Percentiles rank a stretch among this genome's conserved stretches.
Evolutionary conservation across 2,329 filamentous ascomycete genomes (phyloP).

Genomic region (Sclerotinia subarctica): DNA sequence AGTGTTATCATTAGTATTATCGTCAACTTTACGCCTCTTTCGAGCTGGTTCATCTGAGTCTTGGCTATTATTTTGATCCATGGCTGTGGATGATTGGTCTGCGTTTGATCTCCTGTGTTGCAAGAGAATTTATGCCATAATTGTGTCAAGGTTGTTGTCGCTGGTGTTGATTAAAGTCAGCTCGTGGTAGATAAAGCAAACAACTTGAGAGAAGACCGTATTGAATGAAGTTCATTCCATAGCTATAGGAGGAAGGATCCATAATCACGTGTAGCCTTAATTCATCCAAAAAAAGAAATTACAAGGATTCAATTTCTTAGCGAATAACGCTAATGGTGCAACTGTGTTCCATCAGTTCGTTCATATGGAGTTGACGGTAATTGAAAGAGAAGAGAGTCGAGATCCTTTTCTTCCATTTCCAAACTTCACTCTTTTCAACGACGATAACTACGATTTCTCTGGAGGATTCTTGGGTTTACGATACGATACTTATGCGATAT

Average conservation of each 20-base stretch:
- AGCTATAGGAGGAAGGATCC: neutral
- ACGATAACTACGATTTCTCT: neutral
- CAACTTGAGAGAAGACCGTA: too few relatives aligned
- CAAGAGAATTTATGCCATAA: neutral
- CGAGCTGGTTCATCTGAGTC: slow-evolving; percentile 26
- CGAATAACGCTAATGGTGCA: slow-evolving; percentile 15
- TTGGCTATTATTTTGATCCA: slow-evolving; percentile 24
- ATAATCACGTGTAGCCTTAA: neutral
- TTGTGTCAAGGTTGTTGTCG: neutral
- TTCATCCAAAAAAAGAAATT: slow-evolving; percentile 10
- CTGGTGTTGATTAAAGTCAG: too few relatives aligned
- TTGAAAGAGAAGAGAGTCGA: neutral
- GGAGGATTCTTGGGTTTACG: neutral
- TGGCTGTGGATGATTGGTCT: slow-evolving; percentile 17
- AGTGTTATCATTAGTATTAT: slow-evolving; percentile 4
- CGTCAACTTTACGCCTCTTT: slow-evolving; percentile 32
- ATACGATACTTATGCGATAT: neutral
- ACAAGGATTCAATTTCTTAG: slow-evolving; percentile 3
- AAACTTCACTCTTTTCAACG: slow-evolving; percentile 17
- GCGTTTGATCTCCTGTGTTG: neutral
- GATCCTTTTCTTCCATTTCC: slow-evolving; percentile 8
- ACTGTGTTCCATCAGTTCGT: slow-evolving; percentile 19
- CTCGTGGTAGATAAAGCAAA: neutral
- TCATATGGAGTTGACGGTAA: slow-evolving; percentile 4
- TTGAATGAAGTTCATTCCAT: neutral